Evolutionary conservation across 2,329 filamentous ascomycete genomes (phyloP).

Genomic region (Bipolaris sorokiniana): DNA sequence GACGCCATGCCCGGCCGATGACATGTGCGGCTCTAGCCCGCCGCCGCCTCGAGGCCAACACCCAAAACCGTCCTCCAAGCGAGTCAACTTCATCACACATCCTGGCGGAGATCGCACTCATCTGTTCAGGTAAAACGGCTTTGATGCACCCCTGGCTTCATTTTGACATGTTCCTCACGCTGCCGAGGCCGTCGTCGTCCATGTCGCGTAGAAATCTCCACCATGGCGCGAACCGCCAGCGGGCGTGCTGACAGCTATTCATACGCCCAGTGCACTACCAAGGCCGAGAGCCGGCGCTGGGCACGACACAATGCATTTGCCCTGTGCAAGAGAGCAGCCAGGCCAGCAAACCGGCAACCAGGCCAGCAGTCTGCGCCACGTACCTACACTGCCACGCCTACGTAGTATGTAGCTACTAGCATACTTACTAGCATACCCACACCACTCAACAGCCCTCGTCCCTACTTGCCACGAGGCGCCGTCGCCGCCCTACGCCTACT

Average conservation of each 20-base stretch:
- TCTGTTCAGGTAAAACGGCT: constrained; percentile 11
- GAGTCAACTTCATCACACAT: constrained; percentile 10
- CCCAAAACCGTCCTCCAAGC: constrained; percentile 7
- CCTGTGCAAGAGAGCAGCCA: too few species aligned
- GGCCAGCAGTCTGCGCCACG: too few species aligned
- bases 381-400: too few species aligned
- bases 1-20: constrained; percentile 3
- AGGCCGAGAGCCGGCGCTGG: background rate
- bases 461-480: too few species aligned
- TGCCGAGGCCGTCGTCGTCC: constrained; percentile 10
- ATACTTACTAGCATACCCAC: too few species aligned
- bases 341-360: too few species aligned
- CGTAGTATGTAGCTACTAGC: too few species aligned
- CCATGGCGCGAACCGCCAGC: constrained; percentile 6
- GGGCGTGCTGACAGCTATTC: background rate
- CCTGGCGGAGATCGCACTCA: constrained; percentile 12
- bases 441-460: too few species aligned
- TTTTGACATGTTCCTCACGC: constrained; percentile 8
- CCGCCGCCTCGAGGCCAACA: constrained; percentile 7
- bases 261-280: background rate
- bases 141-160: constrained; percentile 5
- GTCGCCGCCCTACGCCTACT: too few species aligned
- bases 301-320: too few species aligned
- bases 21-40: constrained; percentile 15
- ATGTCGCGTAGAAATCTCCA: constrained; percentile 9